A percentile compares a stretch with the other conserved stretches of the same genome.
These are phyloP conservation scores for Colletotrichum spinosum DNA, from an alignment of 2,329 filamentous ascomycete genomes.

Conservation along the genomic window DNA sequence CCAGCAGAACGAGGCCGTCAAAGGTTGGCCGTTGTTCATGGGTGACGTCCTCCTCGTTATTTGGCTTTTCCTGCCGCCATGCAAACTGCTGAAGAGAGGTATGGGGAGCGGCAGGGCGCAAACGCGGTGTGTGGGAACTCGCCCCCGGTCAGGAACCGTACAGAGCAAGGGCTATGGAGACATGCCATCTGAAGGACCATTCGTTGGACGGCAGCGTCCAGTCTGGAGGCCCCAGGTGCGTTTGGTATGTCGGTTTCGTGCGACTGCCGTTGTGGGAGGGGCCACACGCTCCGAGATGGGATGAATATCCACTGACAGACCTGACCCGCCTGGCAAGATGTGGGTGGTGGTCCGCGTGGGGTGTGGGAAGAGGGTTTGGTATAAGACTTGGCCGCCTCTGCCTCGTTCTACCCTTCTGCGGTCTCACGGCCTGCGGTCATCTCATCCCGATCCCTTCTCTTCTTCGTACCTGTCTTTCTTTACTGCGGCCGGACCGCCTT, in stretches of 20 bases:
- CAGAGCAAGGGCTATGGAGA: constrained; percentile 20
- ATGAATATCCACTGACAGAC: constrained; percentile 24
- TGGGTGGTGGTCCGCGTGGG: constrained; percentile 18
- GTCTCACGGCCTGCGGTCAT: constrained; percentile 28
- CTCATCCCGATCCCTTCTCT: constrained; percentile 30
- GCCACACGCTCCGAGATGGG: constrained; percentile 19
- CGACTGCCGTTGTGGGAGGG: constrained; percentile 26
- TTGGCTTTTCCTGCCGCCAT: constrained; percentile 19
- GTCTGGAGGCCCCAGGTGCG: constrained; percentile 18
- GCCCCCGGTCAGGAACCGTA: constrained; percentile 13
- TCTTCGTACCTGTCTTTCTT: constrained; percentile 24
- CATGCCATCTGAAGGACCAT: constrained; percentile 37
- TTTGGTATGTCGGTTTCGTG: constrained; percentile 37
- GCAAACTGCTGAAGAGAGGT: constrained; percentile 16
- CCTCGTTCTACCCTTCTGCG: background rate
- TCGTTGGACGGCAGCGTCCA: constrained; percentile 21
- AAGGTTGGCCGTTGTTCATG: constrained; percentile 8
- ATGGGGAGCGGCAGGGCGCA: constrained; percentile 14
- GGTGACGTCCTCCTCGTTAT: background rate
- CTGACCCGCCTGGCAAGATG: constrained; percentile 13
- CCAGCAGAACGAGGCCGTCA: background rate
- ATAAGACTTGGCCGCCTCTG: constrained; percentile 33
- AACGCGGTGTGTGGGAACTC: constrained; percentile 8
- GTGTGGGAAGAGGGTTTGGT: constrained; percentile 32
- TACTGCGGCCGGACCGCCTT: constrained; percentile 35